These are phyloP conservation scores for Sporothrix variecibatus DNA, from an alignment of 2,329 filamentous ascomycete species.

Conservation along the genomic window DNA sequence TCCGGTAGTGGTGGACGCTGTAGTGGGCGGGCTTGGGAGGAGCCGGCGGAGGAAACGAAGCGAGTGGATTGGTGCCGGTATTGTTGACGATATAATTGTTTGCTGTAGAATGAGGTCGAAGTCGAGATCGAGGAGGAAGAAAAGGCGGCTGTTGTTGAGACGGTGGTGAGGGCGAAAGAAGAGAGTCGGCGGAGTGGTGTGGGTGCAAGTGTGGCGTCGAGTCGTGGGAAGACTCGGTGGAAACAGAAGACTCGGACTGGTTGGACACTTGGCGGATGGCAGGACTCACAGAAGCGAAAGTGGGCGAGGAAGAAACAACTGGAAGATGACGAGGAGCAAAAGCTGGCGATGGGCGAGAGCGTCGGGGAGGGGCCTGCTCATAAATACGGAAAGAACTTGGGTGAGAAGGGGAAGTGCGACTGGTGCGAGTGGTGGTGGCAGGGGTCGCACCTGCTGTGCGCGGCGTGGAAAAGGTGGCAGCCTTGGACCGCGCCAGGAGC, in stretches of 20 bases:
- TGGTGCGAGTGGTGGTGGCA: neutral
- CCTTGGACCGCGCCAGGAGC: slow-evolving; percentile 17
- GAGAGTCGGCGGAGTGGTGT: neutral
- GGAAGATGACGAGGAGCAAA: slow-evolving; percentile 19
- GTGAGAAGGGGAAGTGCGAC: neutral
- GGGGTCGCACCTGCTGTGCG: slow-evolving; percentile 8
- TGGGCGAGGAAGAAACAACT: slow-evolving; percentile 8
- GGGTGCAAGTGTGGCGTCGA: slow-evolving; percentile 6
- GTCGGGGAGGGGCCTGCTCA: slow-evolving; percentile 8
- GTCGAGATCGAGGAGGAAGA: slow-evolving; percentile 19
- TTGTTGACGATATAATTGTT: neutral
- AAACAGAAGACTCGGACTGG: slow-evolving; percentile 6
- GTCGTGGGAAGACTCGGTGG: slow-evolving; percentile 9
- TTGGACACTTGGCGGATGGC: neutral
- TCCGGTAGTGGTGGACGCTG: neutral
- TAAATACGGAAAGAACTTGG: slow-evolving; percentile 23
- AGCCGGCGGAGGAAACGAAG: slow-evolving; percentile 16
- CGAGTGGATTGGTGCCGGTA: slow-evolving; percentile 5
- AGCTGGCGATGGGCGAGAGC: slow-evolving; percentile 19
- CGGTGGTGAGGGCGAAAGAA: neutral
- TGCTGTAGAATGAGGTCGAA: slow-evolving; percentile 8
- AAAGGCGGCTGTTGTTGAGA: neutral
- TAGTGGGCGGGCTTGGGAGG: slow-evolving; percentile 22
- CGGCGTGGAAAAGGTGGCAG: slow-evolving; percentile 18
- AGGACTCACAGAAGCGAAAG: neutral